Percentiles rank a stretch among this genome's conserved stretches.
phyloP scores from a whole-genome alignment of 208 protist genomes.

The Novymonas esmeraldas region DNA sequence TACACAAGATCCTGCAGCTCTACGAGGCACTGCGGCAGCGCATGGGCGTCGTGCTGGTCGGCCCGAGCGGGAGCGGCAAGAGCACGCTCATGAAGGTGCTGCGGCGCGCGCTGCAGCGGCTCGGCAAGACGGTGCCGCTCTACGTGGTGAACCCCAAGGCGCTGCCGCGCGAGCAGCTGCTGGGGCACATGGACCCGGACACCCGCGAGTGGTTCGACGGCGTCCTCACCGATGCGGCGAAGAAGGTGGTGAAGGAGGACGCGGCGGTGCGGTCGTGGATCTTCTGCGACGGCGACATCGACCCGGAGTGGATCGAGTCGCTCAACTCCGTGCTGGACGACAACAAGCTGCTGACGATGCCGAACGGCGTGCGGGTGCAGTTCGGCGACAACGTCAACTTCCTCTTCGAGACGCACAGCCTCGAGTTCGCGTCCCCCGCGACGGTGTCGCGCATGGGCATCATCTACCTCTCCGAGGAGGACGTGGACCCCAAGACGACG shows the following conservation, averaged over 20 bases:
- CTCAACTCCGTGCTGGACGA: conserved; percentile 99
- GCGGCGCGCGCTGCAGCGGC: conserved; percentile 78
- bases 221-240: conserved; percentile 95
- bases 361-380: conserved; percentile 98
- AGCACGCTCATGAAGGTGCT: conserved; percentile 94
- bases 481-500: conserved; percentile 92
- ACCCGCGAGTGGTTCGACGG: conserved; percentile 99
- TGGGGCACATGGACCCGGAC: conserved; percentile 98
- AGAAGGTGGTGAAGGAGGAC: conserved; percentile 95
- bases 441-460: conserved; percentile 99
- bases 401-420: conserved; percentile 98
- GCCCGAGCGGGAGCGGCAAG: conserved; percentile 97
- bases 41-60: conserved; percentile 98
- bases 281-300: conserved; percentile 98
- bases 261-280: conserved; percentile 94
- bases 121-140: conserved; percentile 85
- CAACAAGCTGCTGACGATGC: conserved; percentile 98
- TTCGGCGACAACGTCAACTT: conserved; percentile 99
- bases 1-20: conserved; percentile 96
- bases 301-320: conserved; percentile 99
- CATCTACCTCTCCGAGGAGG: conserved; percentile 97
- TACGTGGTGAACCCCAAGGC: conserved; percentile 99
- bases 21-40: conserved; percentile 97
- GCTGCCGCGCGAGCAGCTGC: conserved; percentile 94
- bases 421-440: conserved; percentile 98